These are phyloP conservation scores for Phytophthora litchii DNA, from an alignment of 352 stramenopile genomes.

Conservation along the genomic window DNA sequence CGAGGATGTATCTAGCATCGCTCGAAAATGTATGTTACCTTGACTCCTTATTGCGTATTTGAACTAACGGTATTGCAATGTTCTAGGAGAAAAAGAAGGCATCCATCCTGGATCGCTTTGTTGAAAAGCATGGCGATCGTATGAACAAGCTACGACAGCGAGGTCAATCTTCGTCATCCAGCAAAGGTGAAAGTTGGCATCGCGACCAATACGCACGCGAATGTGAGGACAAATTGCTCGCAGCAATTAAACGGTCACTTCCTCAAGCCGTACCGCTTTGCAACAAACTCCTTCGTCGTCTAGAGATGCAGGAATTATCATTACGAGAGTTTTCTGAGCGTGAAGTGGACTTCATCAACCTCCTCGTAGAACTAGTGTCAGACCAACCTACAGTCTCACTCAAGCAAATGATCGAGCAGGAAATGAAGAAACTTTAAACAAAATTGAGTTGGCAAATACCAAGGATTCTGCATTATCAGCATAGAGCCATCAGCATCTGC, in stretches of 20 bases:
- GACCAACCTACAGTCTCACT: conserved; percentile 68
- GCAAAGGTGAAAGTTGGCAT: conserved; percentile 35
- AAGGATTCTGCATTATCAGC: conserved; percentile 32
- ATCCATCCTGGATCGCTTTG: conserved; percentile 76
- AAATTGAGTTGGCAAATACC: conserved; percentile 27
- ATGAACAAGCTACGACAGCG: conserved; percentile 52
- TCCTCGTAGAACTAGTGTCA: conserved; percentile 78
- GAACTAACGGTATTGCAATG: not conserved
- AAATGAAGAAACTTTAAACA: conserved; percentile 62
- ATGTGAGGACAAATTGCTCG: conserved; percentile 62
- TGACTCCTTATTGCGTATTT: not conserved
- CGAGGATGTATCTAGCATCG: conserved; percentile 75
- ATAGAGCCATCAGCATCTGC: conserved; percentile 15
- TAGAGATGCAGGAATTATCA: conserved; percentile 77
- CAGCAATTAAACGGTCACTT: conserved; percentile 61
- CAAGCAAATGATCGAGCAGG: conserved; percentile 73
- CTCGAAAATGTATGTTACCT: conserved; percentile 51
- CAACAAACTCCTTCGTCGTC: conserved; percentile 70
- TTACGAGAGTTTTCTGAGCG: conserved; percentile 74
- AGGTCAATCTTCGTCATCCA: conserved; percentile 8
- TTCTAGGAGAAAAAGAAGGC: conserved; percentile 73
- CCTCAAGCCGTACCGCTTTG: conserved; percentile 70
- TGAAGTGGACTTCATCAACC: conserved; percentile 83
- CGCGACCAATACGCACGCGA: conserved; percentile 48
- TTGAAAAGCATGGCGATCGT: conserved; percentile 79